phyloP scores from a whole-genome alignment of 768 basidiomycete genomes.

The Mycena maculata region DNA sequence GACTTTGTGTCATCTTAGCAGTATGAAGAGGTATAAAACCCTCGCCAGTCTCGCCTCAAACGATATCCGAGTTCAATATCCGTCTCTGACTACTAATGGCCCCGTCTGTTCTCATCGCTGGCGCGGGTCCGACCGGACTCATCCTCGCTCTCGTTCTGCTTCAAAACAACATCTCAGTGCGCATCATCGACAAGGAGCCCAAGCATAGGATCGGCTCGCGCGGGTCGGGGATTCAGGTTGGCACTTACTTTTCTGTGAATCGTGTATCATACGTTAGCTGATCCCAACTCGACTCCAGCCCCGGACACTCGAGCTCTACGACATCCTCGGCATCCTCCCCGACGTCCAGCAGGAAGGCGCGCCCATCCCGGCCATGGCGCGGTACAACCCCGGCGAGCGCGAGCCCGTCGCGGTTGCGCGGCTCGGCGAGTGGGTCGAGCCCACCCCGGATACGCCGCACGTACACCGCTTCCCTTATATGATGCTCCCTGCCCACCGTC shows the following conservation, averaged over 20 bases:
- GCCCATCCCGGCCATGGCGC: constrained; percentile 1
- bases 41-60: too few relatives aligned
- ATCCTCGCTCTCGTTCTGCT: constrained; percentile 45
- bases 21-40: too few relatives aligned
- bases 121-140: constrained; percentile 41
- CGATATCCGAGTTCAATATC: too few relatives aligned
- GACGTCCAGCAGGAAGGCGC: constrained; percentile 25
- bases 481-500: background rate
- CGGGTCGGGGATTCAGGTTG: constrained; percentile 43
- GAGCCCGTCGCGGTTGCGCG: background rate
- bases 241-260: background rate
- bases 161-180: constrained; percentile 45
- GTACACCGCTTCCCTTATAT: constrained; percentile 22
- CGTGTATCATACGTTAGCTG: too few relatives aligned
- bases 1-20: too few relatives aligned
- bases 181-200: constrained; percentile 45
- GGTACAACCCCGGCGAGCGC: constrained; percentile 30
- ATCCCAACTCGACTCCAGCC: constrained; percentile 35
- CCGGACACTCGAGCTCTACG: constrained; percentile 41
- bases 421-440: constrained; percentile 15
- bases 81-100: too few relatives aligned
- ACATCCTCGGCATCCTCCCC: constrained; percentile 37
- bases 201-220: constrained; percentile 38
- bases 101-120: too few relatives aligned
- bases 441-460: constrained; percentile 34